phyloP scores from a whole-genome alignment of 1,284 basidiomycete species.

The Pseudozyma sp. region DNA sequence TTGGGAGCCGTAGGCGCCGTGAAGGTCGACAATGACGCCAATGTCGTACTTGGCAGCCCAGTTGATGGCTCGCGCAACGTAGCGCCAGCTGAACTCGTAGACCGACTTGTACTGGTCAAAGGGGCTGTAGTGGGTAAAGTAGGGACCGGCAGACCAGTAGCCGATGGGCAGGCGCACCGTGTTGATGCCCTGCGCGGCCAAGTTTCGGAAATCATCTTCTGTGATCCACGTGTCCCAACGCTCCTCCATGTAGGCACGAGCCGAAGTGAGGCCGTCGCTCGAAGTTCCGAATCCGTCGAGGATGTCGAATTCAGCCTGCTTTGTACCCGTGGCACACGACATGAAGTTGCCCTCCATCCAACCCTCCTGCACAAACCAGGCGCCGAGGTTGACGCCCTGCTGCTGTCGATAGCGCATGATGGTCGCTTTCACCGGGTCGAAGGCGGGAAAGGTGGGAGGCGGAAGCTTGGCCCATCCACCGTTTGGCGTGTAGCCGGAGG shows the following conservation, averaged over 20 bases:
- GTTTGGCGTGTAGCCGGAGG: constrained; percentile 57
- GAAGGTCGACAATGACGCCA: constrained; percentile 81
- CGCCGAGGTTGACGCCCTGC: constrained; percentile 59
- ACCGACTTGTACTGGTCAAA: constrained; percentile 75
- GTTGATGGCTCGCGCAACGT: constrained; percentile 76
- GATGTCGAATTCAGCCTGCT: constrained; percentile 72
- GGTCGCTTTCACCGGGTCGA: constrained; percentile 62
- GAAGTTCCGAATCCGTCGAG: constrained; percentile 73
- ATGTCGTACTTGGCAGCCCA: constrained; percentile 76
- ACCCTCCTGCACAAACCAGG: constrained; percentile 77
- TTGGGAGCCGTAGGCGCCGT: constrained; percentile 78
- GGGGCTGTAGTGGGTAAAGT: constrained; percentile 72
- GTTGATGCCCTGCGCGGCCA: constrained; percentile 68
- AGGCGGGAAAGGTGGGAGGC: constrained; percentile 54
- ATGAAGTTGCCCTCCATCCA: constrained; percentile 83
- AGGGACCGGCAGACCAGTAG: constrained; percentile 69
- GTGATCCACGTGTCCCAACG: constrained; percentile 85
- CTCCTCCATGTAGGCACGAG: constrained; percentile 73
- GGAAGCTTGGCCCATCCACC: constrained; percentile 55
- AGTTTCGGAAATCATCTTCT: constrained; percentile 70
- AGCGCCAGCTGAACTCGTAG: constrained; percentile 76
- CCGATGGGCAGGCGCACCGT: constrained; percentile 68
- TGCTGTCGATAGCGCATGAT: constrained; percentile 65
- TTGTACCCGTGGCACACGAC: constrained; percentile 74
- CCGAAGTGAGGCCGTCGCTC: constrained; percentile 71